Evolutionary conservation across 768 basidiomycete genomes (phyloP), one percentile per base, ranked within the genome.

Genomic region (Suillus lakei): DNA sequence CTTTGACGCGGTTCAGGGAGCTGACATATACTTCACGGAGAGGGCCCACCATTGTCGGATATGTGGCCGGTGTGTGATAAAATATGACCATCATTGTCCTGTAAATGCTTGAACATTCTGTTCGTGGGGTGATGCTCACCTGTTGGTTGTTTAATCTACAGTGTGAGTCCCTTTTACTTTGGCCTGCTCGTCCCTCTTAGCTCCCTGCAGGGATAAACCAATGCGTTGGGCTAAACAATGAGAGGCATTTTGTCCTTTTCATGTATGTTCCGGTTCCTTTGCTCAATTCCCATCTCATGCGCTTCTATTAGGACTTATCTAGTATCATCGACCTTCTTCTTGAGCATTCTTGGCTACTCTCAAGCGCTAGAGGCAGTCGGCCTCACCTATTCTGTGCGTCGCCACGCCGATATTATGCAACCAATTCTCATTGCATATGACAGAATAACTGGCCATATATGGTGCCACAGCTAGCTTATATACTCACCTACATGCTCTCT

Each of bases 201-300:
- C 18, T 6, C 5, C 10, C 28, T 21, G 41, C 72, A 96, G 94
- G 96, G 96, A 88, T 98, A 59, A 98, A 98, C 76, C 94, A 95
- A 86, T 99, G 97, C 74, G 97, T 99, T 51, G 97, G 97, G 13
- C 76, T 99, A 8, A 84, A 97, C 74, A 99, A 99, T 70, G 96
- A 98, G 74, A 89, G 97, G 0, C 95, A 98, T 78, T 99, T 99
- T 71, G 85, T 97, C 44, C 80, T 99, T 55, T 99, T 99, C 84
- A 91, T 99, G 94, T 93, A 67, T 63, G 90, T 78, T 8, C 36
- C 30, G 1, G 26, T 15, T 41, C 18, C 12, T 61, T 18, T 38
- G n/a, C 58, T 15, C 30, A 26, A 34, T 23, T 60, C 6, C n/a
- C n/a, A 16, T 13, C 30, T 58, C n/a, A 62, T 21, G 12, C 30